Evolutionary conservation across 2,329 filamentous ascomycete species (phyloP), one percentile per base, ranked within the genome.

Genomic region (Phialemoniopsis sp.): DNA sequence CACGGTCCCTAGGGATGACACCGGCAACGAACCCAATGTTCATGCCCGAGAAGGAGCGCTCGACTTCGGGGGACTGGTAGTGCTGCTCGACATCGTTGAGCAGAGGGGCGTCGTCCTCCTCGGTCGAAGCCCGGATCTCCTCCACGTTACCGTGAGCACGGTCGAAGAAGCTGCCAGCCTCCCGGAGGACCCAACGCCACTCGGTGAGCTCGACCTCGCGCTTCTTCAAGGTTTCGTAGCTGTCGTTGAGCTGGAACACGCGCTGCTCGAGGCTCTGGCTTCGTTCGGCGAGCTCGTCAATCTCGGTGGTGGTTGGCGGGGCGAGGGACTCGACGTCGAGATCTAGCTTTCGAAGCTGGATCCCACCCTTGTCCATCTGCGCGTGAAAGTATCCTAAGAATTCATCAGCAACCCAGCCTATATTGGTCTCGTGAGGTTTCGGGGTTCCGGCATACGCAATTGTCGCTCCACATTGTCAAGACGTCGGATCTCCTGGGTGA

Each of bases 11-110:
- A 29, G 87, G 80, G 53, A 98, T 97, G 53, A 97, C 93, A 65
- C 93, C 93, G 39, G 93, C 87, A 38, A 98, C 91, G 56, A 98
- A 98, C 9, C 93, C 93, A 59, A 98, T 98, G 68, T 97, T 96
- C 87, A 97, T 95, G 46, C 89, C 89, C 6, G 89, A 93, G 64
- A 98, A 96, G 32, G 88, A 93, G 48, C 86, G 81, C 57, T 93
- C 88, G 29, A 74, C 84, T 44, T 88, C 86, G 37, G 79, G 68
- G 39, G 75, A 75, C 40, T 72, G 63, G 45, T 72, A 74, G 58
- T 90, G 82, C 59, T 95, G 87, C 64, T 98, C 93, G 38, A 97
- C 79, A 58, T 98, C 93, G 49, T 87, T 86, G 40, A 98, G 81
- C 34, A 98, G 77, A 32, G 94, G 93, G 44, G 93, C 93, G 65